Percentiles rank a stretch among this genome's conserved stretches.
Evolutionary conservation across 1,139 yeast genomes (phyloP).

Genomic region (Sugiyamaella novakii): DNA sequence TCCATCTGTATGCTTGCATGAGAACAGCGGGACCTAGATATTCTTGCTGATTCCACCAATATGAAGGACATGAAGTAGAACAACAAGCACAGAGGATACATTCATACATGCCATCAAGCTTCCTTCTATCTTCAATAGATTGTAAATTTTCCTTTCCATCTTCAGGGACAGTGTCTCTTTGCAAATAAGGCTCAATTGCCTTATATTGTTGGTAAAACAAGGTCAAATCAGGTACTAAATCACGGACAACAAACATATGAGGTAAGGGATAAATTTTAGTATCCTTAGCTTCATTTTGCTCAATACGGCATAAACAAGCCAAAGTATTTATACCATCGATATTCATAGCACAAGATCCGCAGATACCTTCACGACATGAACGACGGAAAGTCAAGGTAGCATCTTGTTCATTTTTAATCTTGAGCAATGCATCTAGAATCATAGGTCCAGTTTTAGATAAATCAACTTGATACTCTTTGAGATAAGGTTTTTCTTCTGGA

Average conservation of each 20-base stretch:
- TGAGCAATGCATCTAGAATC: constrained; percentile 93
- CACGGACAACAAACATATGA: constrained; percentile 97
- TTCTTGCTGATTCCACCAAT: constrained; percentile 99
- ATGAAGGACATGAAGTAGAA: constrained; percentile 98
- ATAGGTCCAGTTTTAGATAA: constrained; percentile 94
- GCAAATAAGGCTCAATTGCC: constrained; percentile 95
- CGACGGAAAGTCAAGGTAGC: constrained; percentile 94
- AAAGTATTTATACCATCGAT: constrained; percentile 96
- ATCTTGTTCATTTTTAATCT: constrained; percentile 96
- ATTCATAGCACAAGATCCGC: constrained; percentile 99
- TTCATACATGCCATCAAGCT: constrained; percentile 95
- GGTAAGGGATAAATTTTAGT: constrained; percentile 95
- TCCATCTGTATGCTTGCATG: constrained; percentile 99
- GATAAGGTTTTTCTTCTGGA: constrained; percentile 87
- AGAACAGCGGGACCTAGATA: constrained; percentile 97
- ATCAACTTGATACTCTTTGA: constrained; percentile 83
- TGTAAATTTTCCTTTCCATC: constrained; percentile 96
- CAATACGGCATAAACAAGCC: constrained; percentile 95
- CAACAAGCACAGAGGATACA: constrained; percentile 99
- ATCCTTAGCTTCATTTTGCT: constrained; percentile 71
- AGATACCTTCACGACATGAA: constrained; percentile 99
- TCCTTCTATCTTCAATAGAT: constrained; percentile 89
- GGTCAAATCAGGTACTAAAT: constrained; percentile 95
- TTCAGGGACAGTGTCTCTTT: constrained; percentile 74
- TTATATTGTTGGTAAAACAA: constrained; percentile 98